A percentile compares a stretch with the other conserved stretches of the same genome.
These are phyloP conservation scores for Boletus insuetus DNA, from an alignment of 768 basidiomycete genomes.

Conservation along the genomic window DNA sequence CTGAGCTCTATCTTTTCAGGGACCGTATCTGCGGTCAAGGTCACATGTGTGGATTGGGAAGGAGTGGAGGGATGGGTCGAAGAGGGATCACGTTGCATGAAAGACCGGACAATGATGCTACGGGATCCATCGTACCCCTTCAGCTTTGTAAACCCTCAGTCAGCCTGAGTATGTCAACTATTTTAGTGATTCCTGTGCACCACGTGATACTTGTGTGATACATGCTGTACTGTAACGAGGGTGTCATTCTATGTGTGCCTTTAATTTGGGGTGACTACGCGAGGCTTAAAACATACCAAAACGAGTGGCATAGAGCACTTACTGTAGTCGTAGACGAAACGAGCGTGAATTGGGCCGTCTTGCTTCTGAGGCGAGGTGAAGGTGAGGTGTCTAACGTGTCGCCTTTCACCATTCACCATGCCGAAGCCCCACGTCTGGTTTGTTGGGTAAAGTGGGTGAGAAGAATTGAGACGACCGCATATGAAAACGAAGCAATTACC, in stretches of 20 bases:
- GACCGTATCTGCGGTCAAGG: background rate
- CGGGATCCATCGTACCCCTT: too few species aligned
- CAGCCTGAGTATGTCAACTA: too few species aligned
- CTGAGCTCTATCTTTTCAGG: conserved; percentile 4
- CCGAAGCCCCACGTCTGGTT: conserved; percentile 62
- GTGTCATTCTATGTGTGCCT: background rate
- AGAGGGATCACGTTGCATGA: conserved; percentile 12
- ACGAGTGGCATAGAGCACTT: conserved; percentile 24
- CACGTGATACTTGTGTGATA: too few species aligned
- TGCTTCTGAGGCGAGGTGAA: conserved; percentile 62
- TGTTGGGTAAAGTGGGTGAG: background rate
- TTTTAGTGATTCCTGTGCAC: too few species aligned
- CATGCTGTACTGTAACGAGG: background rate
- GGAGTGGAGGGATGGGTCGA: background rate
- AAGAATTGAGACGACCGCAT: background rate
- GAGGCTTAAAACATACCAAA: conserved; percentile 11
- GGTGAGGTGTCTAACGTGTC: conserved; percentile 58
- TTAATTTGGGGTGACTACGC: conserved; percentile 19
- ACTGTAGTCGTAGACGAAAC: conserved; percentile 70
- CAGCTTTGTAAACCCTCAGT: too few species aligned
- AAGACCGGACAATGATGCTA: background rate
- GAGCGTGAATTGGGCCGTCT: conserved; percentile 46
- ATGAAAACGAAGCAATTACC: conserved; percentile 35
- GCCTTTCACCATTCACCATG: conserved; percentile 53
- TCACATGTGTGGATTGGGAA: conserved; percentile 13